Conservation (phyloP, 2,329 filamentous ascomycete species). For the Ophiosphaerella korrae region DNA sequence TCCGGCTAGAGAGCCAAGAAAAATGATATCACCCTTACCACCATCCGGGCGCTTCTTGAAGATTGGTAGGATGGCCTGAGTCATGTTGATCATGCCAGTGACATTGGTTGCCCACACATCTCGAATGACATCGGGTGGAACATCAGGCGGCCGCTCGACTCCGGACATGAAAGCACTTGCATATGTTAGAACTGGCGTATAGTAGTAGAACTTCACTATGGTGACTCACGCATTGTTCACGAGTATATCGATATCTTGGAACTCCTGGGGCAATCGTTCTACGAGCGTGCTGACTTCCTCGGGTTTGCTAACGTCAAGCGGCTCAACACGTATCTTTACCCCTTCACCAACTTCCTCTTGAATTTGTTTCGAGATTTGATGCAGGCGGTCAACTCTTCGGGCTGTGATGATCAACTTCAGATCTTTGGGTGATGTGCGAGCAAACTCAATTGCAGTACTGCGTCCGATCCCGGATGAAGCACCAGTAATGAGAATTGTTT, state of each 20-base stretch:
- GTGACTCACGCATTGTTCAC: conserved; percentile 86
- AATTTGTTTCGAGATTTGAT: conserved; percentile 75
- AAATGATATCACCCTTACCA: conserved; percentile 89
- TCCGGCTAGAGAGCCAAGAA: conserved; percentile 86
- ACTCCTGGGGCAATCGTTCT: conserved; percentile 75
- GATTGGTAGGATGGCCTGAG: conserved; percentile 80
- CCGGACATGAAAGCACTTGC: conserved; percentile 81
- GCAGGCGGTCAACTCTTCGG: conserved; percentile 74
- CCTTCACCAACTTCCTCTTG: conserved; percentile 72
- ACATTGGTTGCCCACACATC: conserved; percentile 91
- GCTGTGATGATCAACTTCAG: conserved; percentile 85
- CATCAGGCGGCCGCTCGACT: conserved; percentile 79
- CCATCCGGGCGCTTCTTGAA: conserved; percentile 72
- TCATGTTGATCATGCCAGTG: conserved; percentile 91
- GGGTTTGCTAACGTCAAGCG: conserved; percentile 82
- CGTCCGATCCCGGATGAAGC: conserved; percentile 90
- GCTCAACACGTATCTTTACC: conserved; percentile 69
- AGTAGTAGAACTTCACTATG: conserved; percentile 42
- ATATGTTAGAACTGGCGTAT: neutral
- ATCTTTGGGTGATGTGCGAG: conserved; percentile 74
- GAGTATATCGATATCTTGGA: conserved; percentile 81
- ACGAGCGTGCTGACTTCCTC: conserved; percentile 77
- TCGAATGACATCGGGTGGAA: conserved; percentile 77
- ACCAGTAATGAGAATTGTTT: conserved; percentile 88
- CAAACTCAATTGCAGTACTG: conserved; percentile 83